Evolutionary conservation across 129 eudicot genomes (phyloP).

Genomic region (Artemisia annua): DNA sequence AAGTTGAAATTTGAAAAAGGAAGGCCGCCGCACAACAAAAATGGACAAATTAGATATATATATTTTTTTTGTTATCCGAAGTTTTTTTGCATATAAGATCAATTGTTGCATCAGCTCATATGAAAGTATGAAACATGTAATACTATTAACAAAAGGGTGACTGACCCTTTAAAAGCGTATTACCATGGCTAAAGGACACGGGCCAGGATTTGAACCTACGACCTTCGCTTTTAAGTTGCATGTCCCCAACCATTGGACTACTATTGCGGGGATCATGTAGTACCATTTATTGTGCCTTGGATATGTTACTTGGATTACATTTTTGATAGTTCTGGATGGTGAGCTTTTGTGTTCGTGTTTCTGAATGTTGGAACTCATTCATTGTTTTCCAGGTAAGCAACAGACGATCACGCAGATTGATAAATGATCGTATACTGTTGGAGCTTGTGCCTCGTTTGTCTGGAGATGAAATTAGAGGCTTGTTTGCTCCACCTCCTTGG

Average conservation of each 20-base stretch:
- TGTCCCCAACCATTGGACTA: too few species aligned
- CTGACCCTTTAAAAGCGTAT: too few species aligned
- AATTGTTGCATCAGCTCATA: too few species aligned
- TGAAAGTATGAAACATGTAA: too few species aligned
- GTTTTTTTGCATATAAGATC: background rate
- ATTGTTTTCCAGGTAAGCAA: conserved; percentile 67
- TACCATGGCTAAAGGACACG: too few species aligned
- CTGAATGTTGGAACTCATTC: background rate
- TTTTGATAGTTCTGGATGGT: background rate
- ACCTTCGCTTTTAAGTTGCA: too few species aligned
- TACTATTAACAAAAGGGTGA: too few species aligned
- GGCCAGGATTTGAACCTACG: too few species aligned
- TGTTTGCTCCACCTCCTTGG: conserved; percentile 99
- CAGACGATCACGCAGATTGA: conserved; percentile 83
- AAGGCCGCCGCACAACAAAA: too few species aligned
- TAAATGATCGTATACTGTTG: conserved; percentile 80
- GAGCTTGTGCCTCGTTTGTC: conserved; percentile 94
- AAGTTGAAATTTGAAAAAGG: too few species aligned
- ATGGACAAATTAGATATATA: too few species aligned
- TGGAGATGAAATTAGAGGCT: conserved; percentile 90
- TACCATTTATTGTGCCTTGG: background rate
- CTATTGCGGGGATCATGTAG: background rate
- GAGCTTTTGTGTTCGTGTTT: background rate
- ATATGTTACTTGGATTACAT: background rate
- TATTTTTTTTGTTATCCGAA: too few species aligned